Evolutionary conservation across 768 basidiomycete species (phyloP).

Genomic region (Leccinum fibrillosum): DNA sequence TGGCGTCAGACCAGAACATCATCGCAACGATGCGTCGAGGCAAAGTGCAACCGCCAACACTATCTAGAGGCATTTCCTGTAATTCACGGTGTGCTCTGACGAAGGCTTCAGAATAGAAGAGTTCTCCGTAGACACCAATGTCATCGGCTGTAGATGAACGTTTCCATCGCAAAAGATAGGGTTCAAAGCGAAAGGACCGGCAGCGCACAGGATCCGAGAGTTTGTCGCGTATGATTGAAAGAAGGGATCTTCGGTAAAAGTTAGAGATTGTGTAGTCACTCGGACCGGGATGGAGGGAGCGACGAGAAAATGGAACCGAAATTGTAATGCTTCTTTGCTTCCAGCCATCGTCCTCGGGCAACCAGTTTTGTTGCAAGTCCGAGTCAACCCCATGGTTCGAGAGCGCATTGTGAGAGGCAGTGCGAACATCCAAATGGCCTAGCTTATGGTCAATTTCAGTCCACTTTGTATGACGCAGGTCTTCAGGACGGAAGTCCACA

Average conservation of each 20-base stretch:
- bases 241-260: neutral
- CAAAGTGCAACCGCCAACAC: neutral
- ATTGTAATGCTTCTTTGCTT: neutral
- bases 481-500: too few species aligned
- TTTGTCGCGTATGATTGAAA: neutral
- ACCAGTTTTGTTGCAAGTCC: too few species aligned
- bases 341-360: too few species aligned
- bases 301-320: too few species aligned
- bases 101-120: too few species aligned
- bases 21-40: neutral
- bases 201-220: neutral
- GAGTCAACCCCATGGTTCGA: too few species aligned
- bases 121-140: too few species aligned
- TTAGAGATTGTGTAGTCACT: neutral
- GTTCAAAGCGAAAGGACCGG: neutral
- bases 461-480: neutral
- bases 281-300: neutral
- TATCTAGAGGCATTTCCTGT: too few species aligned
- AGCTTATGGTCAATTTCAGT: neutral
- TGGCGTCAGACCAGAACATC: conserved; percentile 2
- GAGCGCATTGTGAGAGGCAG: too few species aligned
- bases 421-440: too few species aligned
- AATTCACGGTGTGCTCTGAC: too few species aligned
- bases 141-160: too few species aligned
- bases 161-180: neutral